phyloP scores from a whole-genome alignment of 164 flowering plant species.

The Amborella trichopoda region DNA sequence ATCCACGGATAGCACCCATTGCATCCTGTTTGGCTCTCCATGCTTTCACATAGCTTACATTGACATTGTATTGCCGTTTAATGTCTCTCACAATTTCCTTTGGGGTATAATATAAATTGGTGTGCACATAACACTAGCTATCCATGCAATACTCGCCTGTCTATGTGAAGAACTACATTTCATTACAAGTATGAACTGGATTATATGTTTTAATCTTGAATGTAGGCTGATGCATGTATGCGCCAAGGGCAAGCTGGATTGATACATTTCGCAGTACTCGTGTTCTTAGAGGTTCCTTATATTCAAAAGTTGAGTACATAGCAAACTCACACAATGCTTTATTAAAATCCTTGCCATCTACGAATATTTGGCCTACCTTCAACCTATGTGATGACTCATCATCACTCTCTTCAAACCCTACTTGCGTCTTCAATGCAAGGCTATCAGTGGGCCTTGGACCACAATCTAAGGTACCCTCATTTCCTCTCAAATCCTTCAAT shows the following conservation, averaged over 20 bases:
- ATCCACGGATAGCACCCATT: slow-evolving; percentile 67
- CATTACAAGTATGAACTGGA: slow-evolving; percentile 66
- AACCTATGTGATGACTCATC: too few species aligned
- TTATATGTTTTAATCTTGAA: slow-evolving; percentile 67
- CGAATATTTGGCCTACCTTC: slow-evolving; percentile 75
- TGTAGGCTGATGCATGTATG: slow-evolving; percentile 70
- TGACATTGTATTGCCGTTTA: slow-evolving; percentile 59
- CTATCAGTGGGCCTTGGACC: too few species aligned
- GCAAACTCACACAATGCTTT: slow-evolving; percentile 59
- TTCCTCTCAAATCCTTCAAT: too few species aligned
- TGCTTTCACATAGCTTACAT: slow-evolving; percentile 82
- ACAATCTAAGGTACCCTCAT: too few species aligned
- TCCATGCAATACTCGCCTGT: slow-evolving; percentile 78
- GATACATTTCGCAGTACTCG: slow-evolving; percentile 87
- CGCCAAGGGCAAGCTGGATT: slow-evolving; percentile 89
- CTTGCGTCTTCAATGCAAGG: too few species aligned
- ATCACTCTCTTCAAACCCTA: too few species aligned
- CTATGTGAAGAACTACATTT: slow-evolving; percentile 70
- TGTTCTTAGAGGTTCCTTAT: too few species aligned
- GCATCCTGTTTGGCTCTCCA: slow-evolving; percentile 88
- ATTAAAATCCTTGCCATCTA: slow-evolving; percentile 46
- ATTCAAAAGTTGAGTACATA: too few species aligned
- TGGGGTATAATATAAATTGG: slow-evolving; percentile 71
- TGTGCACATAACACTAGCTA: slow-evolving; percentile 57
- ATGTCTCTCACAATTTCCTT: slow-evolving; percentile 79